Conservation (phyloP, 1,284 basidiomycete species). For the Ceratobasidium papillatum region DNA sequence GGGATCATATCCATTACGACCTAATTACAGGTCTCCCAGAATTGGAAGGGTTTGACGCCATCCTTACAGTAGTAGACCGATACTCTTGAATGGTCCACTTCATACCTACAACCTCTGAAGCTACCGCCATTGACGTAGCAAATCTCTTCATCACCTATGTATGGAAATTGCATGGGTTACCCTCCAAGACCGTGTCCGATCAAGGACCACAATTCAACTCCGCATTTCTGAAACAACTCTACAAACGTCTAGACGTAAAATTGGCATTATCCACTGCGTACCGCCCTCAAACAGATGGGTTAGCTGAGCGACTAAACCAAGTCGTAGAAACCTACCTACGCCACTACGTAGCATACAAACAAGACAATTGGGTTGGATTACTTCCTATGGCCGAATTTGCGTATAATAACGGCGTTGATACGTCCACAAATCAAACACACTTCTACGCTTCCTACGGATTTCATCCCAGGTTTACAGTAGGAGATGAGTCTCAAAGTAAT, state of each 20-base stretch:
- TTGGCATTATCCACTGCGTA: slow-evolving; percentile 48
- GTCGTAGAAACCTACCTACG: slow-evolving; percentile 47
- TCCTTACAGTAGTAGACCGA: too few species aligned
- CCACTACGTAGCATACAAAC: slow-evolving; percentile 42
- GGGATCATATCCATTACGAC: too few species aligned
- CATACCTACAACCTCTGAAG: not conserved
- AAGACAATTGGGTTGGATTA: slow-evolving; percentile 45
- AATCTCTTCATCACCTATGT: slow-evolving; percentile 12
- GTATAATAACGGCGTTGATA: slow-evolving; percentile 39
- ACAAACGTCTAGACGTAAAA: slow-evolving; percentile 40
- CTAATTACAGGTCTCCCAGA: too few species aligned
- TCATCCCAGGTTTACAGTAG: slow-evolving; percentile 43
- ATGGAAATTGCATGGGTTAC: slow-evolving; percentile 24
- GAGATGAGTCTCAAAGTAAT: not conserved
- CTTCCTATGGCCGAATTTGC: slow-evolving; percentile 46
- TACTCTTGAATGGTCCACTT: too few species aligned
- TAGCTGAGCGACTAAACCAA: slow-evolving; percentile 52
- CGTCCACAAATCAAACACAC: slow-evolving; percentile 45
- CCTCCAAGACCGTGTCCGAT: not conserved
- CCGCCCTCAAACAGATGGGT: slow-evolving; percentile 52
- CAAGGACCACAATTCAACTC: slow-evolving; percentile 46
- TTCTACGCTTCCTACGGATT: too few species aligned
- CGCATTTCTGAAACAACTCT: slow-evolving; percentile 45
- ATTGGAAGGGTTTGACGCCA: too few species aligned
- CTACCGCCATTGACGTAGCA: not conserved